Evolutionary conservation across 1,139 yeast genomes (phyloP).

Genomic region (Geotrichum bryndzae): DNA sequence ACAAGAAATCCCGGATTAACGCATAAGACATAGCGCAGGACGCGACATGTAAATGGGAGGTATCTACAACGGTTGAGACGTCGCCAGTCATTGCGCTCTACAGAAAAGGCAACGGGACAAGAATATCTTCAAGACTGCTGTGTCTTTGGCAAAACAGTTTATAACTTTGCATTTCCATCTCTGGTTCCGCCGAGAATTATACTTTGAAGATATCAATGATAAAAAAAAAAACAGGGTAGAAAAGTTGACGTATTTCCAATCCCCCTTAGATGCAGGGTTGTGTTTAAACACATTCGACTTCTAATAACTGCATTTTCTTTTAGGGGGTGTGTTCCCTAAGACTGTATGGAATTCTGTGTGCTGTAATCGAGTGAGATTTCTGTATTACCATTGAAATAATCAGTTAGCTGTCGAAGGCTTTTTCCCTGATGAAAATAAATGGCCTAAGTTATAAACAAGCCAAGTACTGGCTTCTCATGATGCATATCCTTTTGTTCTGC

Average conservation of each 20-base stretch:
- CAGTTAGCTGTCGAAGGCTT: slow-evolving; percentile 1
- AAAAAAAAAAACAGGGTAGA: slow-evolving; percentile 3
- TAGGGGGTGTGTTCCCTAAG: slow-evolving; percentile 6
- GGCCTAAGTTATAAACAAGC: slow-evolving; percentile 1
- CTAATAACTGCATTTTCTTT: slow-evolving; percentile 20
- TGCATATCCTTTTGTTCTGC: background rate
- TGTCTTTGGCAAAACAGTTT: too few relatives aligned
- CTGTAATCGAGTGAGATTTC: slow-evolving; percentile 7
- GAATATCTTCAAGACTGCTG: too few relatives aligned
- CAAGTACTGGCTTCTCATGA: background rate
- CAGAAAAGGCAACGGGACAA: too few relatives aligned
- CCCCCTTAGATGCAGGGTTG: slow-evolving; percentile 21
- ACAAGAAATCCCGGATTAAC: too few relatives aligned
- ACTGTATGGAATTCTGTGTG: slow-evolving; percentile 9
- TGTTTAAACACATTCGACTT: slow-evolving; percentile 20
- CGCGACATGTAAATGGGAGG: too few relatives aligned
- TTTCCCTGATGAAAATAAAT: slow-evolving; percentile 20
- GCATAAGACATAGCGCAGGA: too few relatives aligned
- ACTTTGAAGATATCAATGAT: background rate
- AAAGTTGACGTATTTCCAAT: slow-evolving; percentile 19
- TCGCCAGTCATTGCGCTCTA: too few relatives aligned
- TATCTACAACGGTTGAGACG: too few relatives aligned
- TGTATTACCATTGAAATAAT: slow-evolving; percentile 10
- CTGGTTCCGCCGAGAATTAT: too few relatives aligned
- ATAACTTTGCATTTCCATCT: too few relatives aligned